Evolutionary conservation across 768 basidiomycete genomes (phyloP), one percentile per base, ranked within the genome.

Genomic region (Amanita molliuscula): DNA sequence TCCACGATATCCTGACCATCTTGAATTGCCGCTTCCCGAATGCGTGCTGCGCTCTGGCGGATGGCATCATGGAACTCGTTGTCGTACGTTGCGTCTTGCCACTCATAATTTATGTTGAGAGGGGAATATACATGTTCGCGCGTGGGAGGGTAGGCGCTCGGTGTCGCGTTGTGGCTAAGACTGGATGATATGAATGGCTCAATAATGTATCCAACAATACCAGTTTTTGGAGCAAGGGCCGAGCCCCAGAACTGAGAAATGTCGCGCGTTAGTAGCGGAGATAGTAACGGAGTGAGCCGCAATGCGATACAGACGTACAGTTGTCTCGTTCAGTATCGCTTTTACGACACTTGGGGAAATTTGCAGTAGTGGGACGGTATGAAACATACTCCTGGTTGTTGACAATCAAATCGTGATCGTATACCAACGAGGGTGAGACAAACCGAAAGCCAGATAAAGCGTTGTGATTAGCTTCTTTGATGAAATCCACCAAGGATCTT

Each of bases 1-100:
- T 36, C 55, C 74, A 77, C 50, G 65, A 64, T 61, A 8, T 41
- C 52, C 58, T 69, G 65, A 21, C 69, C 68, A 50, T 65, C 54
- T 8, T 55, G 49, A 8, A 65, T 52, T 3, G 65, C 66, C 5
- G 65, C 62, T n/a, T 64, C 52, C 25, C 58, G 61, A 31, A 81
- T 62, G 13, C 61, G 63, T 4, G 56, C 62, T 3, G 68, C 62
- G 42, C 66, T 72, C 40, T 62, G 53, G 10, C 58, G 58, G 28
- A 68, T 58, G 8, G 71, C 69, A 20, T 65, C 29, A 11, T 68
- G 55, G 33, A 75, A 62, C 25, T 57, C 50, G 5, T 28, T 44
- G 48, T 66, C 65, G 9, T 51, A 54, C 6, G 45, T 29, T 0
- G 38, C 8, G 15, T 51, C 33, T 3, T 41, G 21, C 64, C 64